Conservation (phyloP, 148 eudicot species). For the Rhododendron mucronatum region DNA sequence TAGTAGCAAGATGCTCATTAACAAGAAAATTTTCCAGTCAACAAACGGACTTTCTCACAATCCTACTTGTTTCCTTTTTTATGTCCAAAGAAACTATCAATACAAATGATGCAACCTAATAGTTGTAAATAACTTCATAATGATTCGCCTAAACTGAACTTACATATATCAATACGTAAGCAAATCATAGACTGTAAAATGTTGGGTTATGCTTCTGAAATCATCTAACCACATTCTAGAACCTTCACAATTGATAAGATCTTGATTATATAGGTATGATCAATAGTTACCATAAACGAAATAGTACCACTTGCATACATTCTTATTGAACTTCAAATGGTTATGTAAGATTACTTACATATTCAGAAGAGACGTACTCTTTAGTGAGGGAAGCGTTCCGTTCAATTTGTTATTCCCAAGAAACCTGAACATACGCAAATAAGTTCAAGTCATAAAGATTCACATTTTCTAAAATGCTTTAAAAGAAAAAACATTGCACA, state of each 20-base stretch:
- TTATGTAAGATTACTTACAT: not conserved
- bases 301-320: not conserved
- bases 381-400: not conserved
- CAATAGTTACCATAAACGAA: not conserved
- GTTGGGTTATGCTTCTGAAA: not conserved
- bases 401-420: not conserved
- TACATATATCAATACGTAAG: not conserved
- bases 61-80: not conserved
- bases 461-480: not conserved
- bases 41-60: not conserved
- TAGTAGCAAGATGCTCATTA: not conserved
- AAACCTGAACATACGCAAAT: not conserved
- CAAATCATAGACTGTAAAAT: not conserved
- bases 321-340: not conserved
- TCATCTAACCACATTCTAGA: not conserved
- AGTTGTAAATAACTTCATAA: not conserved
- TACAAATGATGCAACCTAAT: not conserved
- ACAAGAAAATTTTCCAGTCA: not conserved
- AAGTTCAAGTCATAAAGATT: not conserved
- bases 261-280: not conserved
- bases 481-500: not conserved
- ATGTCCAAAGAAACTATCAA: not conserved
- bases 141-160: not conserved
- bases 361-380: not conserved
- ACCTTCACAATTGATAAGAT: not conserved